Evolutionary conservation across 306 rosid species (phyloP), one percentile per base, ranked within the genome.

Genomic region (Quercus alba): DNA sequence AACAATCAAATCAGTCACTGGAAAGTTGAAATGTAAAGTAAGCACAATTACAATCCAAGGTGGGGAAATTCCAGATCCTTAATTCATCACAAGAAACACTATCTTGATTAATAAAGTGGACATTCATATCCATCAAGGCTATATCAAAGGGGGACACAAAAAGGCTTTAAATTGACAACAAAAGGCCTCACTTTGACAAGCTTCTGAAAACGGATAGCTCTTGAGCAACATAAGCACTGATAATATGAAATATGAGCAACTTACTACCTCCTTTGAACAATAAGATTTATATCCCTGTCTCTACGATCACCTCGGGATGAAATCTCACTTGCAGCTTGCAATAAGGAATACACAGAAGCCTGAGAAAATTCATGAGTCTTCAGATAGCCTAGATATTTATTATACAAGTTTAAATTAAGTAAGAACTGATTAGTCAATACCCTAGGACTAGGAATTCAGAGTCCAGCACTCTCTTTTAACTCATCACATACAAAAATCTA

Each of bases 311-410:
- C 89, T 79, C 75, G 87, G 66, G 93, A 86, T 79, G 97, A 92
- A 84, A 96, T 85, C 83, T 96, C 97, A 54, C 84, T 90, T 55
- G 89, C 97, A 83, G 98, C 99, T 76, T 93, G 97, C 92, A 96
- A 73, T 75, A 96, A 90, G 62, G 97, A 91, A 87, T 86, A 90
- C 75, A 89, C 93, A 72, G 98, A 89, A 79, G 94, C 98, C 99
- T 93, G 97, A 81, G 67, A 89, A 79, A 75, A 83, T 67, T 77
- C 73, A 79, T 63, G 38, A 72, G 74, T 35, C 20, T 68, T 68
- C 71, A 68, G 72, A 68, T 19, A 68, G 15, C 28, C n/a, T 68
- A 18, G 23, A 68, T 35, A 35, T 33, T 18, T 33, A 35, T 33
- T 3, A 68, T 35, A 68, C n/a, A 26, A 68, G 52, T 68, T 67